Evolutionary conservation across 768 basidiomycete species (phyloP).

Genomic region (Chalciporus sphaerocephalus): DNA sequence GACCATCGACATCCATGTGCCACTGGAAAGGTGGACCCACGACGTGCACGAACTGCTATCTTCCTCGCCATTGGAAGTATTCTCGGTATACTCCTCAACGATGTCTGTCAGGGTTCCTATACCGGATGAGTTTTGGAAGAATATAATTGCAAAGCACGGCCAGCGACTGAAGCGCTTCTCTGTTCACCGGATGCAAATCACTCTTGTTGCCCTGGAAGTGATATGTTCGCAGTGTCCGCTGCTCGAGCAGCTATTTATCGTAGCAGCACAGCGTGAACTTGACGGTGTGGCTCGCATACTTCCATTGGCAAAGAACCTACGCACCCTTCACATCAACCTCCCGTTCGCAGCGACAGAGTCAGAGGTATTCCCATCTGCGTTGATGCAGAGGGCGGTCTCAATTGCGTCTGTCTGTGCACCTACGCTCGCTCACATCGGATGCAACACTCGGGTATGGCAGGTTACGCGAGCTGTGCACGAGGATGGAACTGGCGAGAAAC

Average conservation of each 20-base stretch:
- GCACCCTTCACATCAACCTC: constrained; percentile 59
- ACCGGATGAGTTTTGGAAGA: constrained; percentile 47
- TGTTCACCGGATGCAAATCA: constrained; percentile 59
- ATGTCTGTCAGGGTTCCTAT: constrained; percentile 37
- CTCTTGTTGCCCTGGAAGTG: constrained; percentile 42
- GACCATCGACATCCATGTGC: constrained; percentile 39
- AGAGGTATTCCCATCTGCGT: constrained; percentile 10
- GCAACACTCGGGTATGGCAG: constrained; percentile 67
- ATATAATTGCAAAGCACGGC: constrained; percentile 49
- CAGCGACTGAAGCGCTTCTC: constrained; percentile 52
- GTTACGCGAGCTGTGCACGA: constrained; percentile 39
- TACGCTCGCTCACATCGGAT: constrained; percentile 59
- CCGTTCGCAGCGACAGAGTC: constrained; percentile 25
- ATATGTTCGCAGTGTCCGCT: constrained; percentile 52
- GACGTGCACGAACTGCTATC: constrained; percentile 42
- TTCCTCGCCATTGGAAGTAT: constrained; percentile 47
- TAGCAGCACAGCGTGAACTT: constrained; percentile 43
- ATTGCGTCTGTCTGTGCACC: constrained; percentile 49
- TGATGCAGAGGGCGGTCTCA: constrained; percentile 36
- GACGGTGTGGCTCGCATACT: constrained; percentile 36
- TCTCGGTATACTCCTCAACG: constrained; percentile 60
- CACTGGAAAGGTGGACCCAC: constrained; percentile 42
- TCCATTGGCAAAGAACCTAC: constrained; percentile 42
- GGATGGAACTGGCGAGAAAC: constrained; percentile 38
- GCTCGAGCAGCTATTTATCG: constrained; percentile 64